phyloP scores from a whole-genome alignment of 2,329 filamentous ascomycete genomes.

The Neodidymelliopsis sp. region DNA sequence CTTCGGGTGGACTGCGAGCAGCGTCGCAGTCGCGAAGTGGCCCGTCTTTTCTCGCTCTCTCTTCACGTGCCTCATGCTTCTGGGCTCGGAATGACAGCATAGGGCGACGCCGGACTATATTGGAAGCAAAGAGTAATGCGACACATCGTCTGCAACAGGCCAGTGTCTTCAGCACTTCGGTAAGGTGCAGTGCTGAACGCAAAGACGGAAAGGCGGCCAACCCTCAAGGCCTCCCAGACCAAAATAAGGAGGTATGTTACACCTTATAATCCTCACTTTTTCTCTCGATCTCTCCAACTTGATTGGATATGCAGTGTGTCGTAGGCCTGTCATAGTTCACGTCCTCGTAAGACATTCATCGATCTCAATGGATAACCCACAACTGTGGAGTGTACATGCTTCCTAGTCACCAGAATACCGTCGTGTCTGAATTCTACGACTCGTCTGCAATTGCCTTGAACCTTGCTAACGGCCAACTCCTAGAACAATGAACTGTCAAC shows the following conservation, averaged over 20 bases:
- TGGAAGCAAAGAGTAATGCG: slow-evolving; percentile 6
- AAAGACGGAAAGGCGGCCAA: slow-evolving; percentile 19
- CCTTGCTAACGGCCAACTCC: slow-evolving; percentile 1
- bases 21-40: slow-evolving; percentile 20
- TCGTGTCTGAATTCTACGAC: no score
- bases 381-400: no score
- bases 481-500: slow-evolving; percentile 16
- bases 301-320: no score
- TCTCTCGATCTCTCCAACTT: no score
- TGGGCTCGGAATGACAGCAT: slow-evolving; percentile 23
- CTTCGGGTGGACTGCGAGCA: slow-evolving; percentile 15
- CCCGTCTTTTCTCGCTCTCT: slow-evolving; percentile 26
- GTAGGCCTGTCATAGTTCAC: no score
- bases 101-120: slow-evolving; percentile 3
- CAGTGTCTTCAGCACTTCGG: slow-evolving; percentile 32
- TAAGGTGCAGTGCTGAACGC: slow-evolving; percentile 11
- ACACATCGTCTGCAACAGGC: slow-evolving; percentile 3
- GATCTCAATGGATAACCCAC: no score
- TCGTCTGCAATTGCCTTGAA: background rate
- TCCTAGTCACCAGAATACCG: no score
- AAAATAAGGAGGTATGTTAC: slow-evolving; percentile 25
- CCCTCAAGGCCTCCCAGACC: slow-evolving; percentile 3
- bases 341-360: no score
- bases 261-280: background rate
- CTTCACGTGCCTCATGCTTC: slow-evolving; percentile 44